Evolutionary conservation across 2,329 filamentous ascomycete genomes (phyloP).

Genomic region (Tolypocladium pustulatum): DNA sequence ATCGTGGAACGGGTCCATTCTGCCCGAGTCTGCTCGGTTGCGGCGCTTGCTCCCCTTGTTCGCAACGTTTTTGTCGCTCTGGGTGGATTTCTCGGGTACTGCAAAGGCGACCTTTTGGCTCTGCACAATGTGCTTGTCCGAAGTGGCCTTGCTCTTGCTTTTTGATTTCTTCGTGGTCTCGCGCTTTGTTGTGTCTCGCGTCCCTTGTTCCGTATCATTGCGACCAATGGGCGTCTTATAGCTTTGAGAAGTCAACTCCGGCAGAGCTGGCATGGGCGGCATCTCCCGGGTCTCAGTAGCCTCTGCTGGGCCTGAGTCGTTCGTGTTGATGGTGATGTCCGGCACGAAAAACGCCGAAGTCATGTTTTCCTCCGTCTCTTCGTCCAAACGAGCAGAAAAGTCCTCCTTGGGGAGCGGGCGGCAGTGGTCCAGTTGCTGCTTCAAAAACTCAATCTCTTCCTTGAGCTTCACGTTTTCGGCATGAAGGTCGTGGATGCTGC

Average conservation of each 20-base stretch:
- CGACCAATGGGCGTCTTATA: conserved; percentile 14
- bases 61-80: conserved; percentile 19
- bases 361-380: conserved; percentile 40
- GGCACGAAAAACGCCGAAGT: conserved; percentile 49
- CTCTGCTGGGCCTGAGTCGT: conserved; percentile 20
- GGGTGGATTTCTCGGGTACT: conserved; percentile 23
- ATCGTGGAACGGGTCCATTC: conserved; percentile 16
- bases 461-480: conserved; percentile 36
- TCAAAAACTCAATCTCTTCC: conserved; percentile 34
- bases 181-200: conserved; percentile 15
- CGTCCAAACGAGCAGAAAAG: conserved; percentile 21
- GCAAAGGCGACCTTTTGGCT: conserved; percentile 31
- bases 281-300: conserved; percentile 20
- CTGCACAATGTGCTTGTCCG: conserved; percentile 12
- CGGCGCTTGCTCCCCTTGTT: conserved; percentile 33
- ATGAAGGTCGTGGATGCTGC: conserved; percentile 32
- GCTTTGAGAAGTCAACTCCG: conserved; percentile 22
- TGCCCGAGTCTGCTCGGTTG: not conserved
- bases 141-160: conserved; percentile 14
- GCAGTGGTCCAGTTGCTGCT: conserved; percentile 32
- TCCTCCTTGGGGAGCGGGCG: conserved; percentile 27
- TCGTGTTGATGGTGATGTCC: conserved; percentile 43
- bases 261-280: conserved; percentile 15
- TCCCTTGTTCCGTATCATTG: conserved; percentile 18
- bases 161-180: conserved; percentile 16